phyloP scores from a whole-genome alignment of 192 early-diverging fungal genomes.

The Linnemannia elongata region DNA sequence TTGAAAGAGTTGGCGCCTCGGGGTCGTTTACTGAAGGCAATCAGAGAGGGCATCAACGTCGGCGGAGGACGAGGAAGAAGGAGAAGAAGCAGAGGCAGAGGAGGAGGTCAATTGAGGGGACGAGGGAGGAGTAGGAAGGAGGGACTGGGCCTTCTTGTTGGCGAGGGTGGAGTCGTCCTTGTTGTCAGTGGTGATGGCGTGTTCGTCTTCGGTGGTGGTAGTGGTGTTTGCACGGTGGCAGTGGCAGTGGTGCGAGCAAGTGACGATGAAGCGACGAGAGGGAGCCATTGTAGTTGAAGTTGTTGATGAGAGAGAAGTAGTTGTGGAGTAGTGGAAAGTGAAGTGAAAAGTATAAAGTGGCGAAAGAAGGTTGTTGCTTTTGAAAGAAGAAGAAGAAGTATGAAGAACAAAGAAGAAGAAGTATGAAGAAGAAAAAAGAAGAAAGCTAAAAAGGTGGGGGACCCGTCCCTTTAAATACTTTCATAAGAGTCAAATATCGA shows the following conservation, averaged over 20 bases:
- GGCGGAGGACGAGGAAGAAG: neutral
- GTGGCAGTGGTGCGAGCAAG: conserved; percentile 54
- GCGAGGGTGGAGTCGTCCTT: neutral
- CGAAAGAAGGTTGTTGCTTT: conserved; percentile 8
- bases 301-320: neutral
- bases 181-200: neutral
- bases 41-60: neutral
- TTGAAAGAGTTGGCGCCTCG: neutral
- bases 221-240: conserved; percentile 8
- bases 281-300: conserved; percentile 28
- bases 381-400: neutral
- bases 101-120: neutral
- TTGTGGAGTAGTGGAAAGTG: neutral
- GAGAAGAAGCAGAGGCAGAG: neutral
- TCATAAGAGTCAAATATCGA: neutral
- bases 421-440: neutral
- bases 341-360: neutral
- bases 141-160: conserved; percentile 1
- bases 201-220: neutral
- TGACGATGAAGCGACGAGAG: conserved; percentile 46
- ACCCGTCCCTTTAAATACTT: conserved; percentile 7
- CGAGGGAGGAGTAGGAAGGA: conserved; percentile 13
- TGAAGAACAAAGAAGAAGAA: neutral
- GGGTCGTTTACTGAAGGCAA: neutral
- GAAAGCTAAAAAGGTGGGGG: neutral